A percentile compares a stretch with the other conserved stretches of the same genome.
phyloP scores from a whole-genome alignment of 2,329 filamentous ascomycete genomes.

The Colletotrichum tofieldiae region DNA sequence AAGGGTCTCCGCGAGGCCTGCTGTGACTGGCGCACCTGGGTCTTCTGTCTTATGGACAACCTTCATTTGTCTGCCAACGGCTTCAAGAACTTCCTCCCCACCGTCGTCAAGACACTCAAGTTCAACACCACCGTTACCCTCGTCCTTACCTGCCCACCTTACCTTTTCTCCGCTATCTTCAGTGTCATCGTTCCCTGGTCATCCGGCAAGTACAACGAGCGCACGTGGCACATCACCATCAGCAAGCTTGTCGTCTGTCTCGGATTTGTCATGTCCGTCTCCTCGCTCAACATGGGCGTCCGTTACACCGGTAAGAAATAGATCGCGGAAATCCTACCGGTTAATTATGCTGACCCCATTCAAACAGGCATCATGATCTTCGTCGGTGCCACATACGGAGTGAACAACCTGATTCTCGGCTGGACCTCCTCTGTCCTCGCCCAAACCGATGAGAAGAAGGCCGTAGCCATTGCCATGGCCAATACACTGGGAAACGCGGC shows the following conservation, averaged over 20 bases:
- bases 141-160: conserved; percentile 64
- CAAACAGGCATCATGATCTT: conserved; percentile 55
- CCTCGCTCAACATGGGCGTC: conserved; percentile 45
- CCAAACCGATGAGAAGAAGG: conserved; percentile 64
- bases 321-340: too few species aligned
- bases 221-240: conserved; percentile 64
- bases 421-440: conserved; percentile 59
- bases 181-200: conserved; percentile 57
- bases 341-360: neutral
- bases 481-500: conserved; percentile 42
- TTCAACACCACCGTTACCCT: conserved; percentile 62
- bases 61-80: conserved; percentile 65
- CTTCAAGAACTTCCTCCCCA: conserved; percentile 56
- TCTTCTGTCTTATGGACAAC: conserved; percentile 67
- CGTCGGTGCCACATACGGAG: conserved; percentile 50
- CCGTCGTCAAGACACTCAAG: conserved; percentile 59
- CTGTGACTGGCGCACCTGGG: conserved; percentile 63
- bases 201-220: conserved; percentile 63
- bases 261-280: conserved; percentile 46
- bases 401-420: conserved; percentile 62
- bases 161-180: conserved; percentile 57
- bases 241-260: conserved; percentile 59
- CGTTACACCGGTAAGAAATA: conserved; percentile 10
- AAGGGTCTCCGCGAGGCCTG: conserved; percentile 61
- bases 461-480: conserved; percentile 55